These are phyloP conservation scores for Eutrema heterophyllum DNA, from an alignment of 345 rosid genomes.

Conservation along the genomic window DNA sequence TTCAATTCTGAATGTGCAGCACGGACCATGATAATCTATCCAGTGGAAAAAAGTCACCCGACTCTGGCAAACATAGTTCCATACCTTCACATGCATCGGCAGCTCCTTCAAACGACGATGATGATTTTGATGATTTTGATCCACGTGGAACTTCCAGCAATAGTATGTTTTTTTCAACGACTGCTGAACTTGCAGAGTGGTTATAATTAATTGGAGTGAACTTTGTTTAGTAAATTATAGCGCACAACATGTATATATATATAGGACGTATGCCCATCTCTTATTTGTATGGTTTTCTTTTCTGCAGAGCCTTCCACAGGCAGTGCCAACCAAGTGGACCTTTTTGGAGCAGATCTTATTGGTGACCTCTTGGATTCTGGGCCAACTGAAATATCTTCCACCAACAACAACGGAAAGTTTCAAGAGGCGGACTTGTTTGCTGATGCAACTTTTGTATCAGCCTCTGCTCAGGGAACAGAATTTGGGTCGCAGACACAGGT, in stretches of 20 bases:
- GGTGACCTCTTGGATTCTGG: conserved; percentile 78
- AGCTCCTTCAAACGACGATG: conserved; percentile 47
- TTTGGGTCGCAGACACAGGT: conserved; percentile 55
- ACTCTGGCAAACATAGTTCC: conserved; percentile 38
- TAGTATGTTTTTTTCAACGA: conserved; percentile 45
- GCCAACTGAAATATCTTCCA: conserved; percentile 47
- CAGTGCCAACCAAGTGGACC: conserved; percentile 66
- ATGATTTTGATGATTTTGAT: conserved; percentile 89
- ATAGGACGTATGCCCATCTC: not conserved
- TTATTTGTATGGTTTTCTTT: conserved; percentile 11
- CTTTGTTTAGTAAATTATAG: not conserved
- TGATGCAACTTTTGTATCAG: conserved; percentile 92
- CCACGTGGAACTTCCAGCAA: conserved; percentile 79
- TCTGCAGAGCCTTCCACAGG: conserved; percentile 61
- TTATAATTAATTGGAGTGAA: not conserved
- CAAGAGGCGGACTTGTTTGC: conserved; percentile 84
- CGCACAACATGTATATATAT: not conserved
- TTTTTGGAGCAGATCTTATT: conserved; percentile 70
- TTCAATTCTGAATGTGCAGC: conserved; percentile 41
- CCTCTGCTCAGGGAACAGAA: conserved; percentile 48
- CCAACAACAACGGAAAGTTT: conserved; percentile 32
- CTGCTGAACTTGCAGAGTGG: conserved; percentile 2
- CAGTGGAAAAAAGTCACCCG: conserved; percentile 42
- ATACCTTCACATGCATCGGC: conserved; percentile 34
- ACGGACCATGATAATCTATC: conserved; percentile 49